Evolutionary conservation across 1,284 basidiomycete species (phyloP).

Genomic region (Heterobasidion annosum): DNA sequence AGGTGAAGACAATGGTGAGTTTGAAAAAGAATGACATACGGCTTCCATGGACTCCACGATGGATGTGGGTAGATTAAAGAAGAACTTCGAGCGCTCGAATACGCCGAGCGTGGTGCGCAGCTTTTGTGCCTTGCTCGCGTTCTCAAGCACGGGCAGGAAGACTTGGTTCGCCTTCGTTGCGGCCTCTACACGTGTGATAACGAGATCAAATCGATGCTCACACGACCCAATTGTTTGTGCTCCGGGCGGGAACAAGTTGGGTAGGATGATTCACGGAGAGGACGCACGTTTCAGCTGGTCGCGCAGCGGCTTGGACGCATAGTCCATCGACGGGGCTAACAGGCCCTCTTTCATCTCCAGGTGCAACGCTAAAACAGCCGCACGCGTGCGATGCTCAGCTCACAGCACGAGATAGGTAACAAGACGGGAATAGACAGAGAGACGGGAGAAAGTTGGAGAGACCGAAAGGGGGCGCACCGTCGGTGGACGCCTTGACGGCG

Average conservation of each 20-base stretch:
- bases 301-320: conserved; percentile 75
- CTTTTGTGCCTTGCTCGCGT: conserved; percentile 91
- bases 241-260: not conserved
- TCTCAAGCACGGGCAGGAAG: conserved; percentile 94
- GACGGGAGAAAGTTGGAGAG: not conserved
- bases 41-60: conserved; percentile 88
- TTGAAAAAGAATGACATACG: conserved; percentile 33
- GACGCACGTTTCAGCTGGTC: conserved; percentile 76
- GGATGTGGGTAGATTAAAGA: conserved; percentile 93
- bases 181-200: conserved; percentile 43
- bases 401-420: not conserved
- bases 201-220: not conserved
- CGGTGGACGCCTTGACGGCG: conserved; percentile 93
- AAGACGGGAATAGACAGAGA: not conserved
- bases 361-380: conserved; percentile 57
- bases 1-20: not conserved
- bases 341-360: conserved; percentile 91
- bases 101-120: conserved; percentile 89
- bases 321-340: conserved; percentile 69
- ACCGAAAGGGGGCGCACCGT: conserved; percentile 46
- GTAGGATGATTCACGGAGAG: not conserved
- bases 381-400: not conserved
- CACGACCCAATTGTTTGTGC: not conserved
- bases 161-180: conserved; percentile 92
- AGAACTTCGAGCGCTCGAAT: conserved; percentile 96